phyloP scores from a whole-genome alignment of 768 basidiomycete genomes.

The Brasilioporus rufonigricans region DNA sequence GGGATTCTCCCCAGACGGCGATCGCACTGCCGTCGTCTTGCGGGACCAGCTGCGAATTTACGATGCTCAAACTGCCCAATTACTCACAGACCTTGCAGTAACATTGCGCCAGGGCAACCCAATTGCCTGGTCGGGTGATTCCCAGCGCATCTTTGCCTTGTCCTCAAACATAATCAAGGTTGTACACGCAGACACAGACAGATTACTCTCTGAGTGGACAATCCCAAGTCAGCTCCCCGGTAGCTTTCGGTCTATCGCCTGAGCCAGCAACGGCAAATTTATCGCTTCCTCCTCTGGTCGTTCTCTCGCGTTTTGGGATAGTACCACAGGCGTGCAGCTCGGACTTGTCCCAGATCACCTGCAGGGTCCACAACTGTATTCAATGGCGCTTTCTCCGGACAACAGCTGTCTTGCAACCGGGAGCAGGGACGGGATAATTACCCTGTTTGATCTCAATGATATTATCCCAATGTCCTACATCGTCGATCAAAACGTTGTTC shows the following conservation, averaged over 20 bases:
- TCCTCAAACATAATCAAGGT: background rate
- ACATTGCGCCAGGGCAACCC: background rate
- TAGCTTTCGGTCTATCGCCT: background rate
- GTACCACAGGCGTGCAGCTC: background rate
- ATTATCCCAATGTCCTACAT: background rate
- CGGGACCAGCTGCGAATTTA: background rate
- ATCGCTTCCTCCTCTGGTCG: background rate
- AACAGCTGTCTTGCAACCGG: background rate
- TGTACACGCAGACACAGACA: background rate
- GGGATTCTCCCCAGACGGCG: background rate
- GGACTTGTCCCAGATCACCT: background rate
- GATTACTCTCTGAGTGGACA: background rate
- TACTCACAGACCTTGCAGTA: background rate
- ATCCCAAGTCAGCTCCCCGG: background rate
- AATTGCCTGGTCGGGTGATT: background rate
- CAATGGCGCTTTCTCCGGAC: background rate
- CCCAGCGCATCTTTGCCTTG: background rate
- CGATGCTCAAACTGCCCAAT: background rate
- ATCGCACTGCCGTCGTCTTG: background rate
- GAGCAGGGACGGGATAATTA: background rate
- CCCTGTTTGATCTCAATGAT: background rate
- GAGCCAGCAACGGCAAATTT: background rate
- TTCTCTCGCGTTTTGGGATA: background rate
- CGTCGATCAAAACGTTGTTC: background rate
- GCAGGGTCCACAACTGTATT: background rate